These are phyloP conservation scores for Groenewaldozyma salmanticensis DNA, from an alignment of 805 yeast species.

Conservation along the genomic window DNA sequence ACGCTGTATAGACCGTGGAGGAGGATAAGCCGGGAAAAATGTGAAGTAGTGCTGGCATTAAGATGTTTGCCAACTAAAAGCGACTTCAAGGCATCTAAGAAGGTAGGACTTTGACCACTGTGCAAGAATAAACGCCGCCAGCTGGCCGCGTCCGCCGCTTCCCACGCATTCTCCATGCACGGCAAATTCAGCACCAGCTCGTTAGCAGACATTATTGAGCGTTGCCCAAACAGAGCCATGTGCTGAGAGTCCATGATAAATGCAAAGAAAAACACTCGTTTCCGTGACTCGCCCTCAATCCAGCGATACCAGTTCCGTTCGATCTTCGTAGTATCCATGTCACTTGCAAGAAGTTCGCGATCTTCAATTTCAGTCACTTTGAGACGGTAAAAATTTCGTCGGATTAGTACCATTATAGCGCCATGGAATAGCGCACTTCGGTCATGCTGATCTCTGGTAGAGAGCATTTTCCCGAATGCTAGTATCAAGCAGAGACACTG, in stretches of 20 bases:
- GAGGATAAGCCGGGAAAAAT: constrained; percentile 17
- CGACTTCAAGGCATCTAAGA: constrained; percentile 16
- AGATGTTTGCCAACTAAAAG: constrained; percentile 17
- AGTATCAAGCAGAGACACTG: constrained; percentile 21
- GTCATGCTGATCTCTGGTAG: constrained; percentile 21
- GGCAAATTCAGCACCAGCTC: constrained; percentile 22
- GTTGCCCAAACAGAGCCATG: constrained; percentile 21
- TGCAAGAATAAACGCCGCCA: constrained; percentile 10
- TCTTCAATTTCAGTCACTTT: neutral
- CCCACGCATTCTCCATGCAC: constrained; percentile 20
- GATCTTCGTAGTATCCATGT: constrained; percentile 2
- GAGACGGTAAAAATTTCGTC: constrained; percentile 12
- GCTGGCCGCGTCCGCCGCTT: constrained; percentile 10
- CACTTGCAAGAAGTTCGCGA: neutral
- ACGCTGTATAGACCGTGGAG: constrained; percentile 22
- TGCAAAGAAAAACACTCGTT: constrained; percentile 18
- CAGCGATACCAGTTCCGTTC: constrained; percentile 18
- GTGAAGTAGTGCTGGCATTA: constrained; percentile 14
- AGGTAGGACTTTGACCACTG: constrained; percentile 8
- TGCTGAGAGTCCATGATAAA: constrained; percentile 26
- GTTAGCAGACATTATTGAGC: constrained; percentile 19
- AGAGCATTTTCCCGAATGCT: constrained; percentile 24
- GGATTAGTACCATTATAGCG: constrained; percentile 18
- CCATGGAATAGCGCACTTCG: constrained; percentile 23
- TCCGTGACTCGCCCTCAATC: constrained; percentile 21